Evolutionary conservation across 768 basidiomycete species (phyloP).

Genomic region (Russula abietina): DNA sequence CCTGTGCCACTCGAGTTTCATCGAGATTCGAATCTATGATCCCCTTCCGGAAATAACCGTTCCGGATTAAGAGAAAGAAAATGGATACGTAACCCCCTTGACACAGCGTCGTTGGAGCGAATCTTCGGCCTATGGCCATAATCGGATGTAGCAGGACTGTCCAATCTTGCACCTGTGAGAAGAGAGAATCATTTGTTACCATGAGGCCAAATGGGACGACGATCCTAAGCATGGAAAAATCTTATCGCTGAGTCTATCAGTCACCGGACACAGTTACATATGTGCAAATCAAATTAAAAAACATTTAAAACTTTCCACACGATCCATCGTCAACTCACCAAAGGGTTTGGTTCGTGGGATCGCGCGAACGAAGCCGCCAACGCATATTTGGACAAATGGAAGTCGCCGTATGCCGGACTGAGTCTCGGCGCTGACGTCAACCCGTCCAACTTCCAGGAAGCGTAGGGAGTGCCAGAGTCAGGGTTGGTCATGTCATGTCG

Average conservation of each 20-base stretch:
- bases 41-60: slow-evolving; percentile 17
- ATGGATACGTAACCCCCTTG: slow-evolving; percentile 20
- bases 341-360: slow-evolving; percentile 9
- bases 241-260: slow-evolving; percentile 8
- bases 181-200: neutral
- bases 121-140: slow-evolving; percentile 16
- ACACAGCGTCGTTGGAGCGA: slow-evolving; percentile 14
- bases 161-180: neutral
- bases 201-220: slow-evolving; percentile 2
- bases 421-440: slow-evolving; percentile 24
- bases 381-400: slow-evolving; percentile 24
- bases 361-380: slow-evolving; percentile 8
- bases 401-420: slow-evolving; percentile 11
- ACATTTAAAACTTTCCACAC: slow-evolving; percentile 4
- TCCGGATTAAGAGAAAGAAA: slow-evolving; percentile 10
- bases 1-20: slow-evolving; percentile 15
- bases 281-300: slow-evolving; percentile 3
- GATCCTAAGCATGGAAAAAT: slow-evolving; percentile 6
- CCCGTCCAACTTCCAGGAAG: slow-evolving; percentile 16
- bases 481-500: slow-evolving; percentile 14
- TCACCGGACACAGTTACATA: slow-evolving; percentile 7
- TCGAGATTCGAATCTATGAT: slow-evolving; percentile 21
- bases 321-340: slow-evolving; percentile 3
- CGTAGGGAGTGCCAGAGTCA: slow-evolving; percentile 11
- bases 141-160: neutral